Conservation (phyloP, 371 early-diverging fungal genomes). For the Syncephalastrum sp. region DNA sequence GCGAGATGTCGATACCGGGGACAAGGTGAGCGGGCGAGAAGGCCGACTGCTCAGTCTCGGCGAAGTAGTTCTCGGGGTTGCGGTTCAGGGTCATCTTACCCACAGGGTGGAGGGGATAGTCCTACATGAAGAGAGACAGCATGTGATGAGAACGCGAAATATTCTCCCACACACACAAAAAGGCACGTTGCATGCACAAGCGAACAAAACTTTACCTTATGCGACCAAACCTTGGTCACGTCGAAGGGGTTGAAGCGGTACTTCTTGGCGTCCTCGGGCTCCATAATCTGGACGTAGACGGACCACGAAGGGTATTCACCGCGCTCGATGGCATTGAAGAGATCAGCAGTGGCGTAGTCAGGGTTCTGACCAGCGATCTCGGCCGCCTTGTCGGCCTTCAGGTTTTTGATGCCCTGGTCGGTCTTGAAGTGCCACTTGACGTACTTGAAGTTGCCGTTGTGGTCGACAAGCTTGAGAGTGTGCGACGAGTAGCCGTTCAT, state of each 20-base stretch:
- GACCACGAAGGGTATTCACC: slow-evolving; percentile 79
- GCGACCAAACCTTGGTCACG: slow-evolving; percentile 83
- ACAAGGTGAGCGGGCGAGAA: slow-evolving; percentile 74
- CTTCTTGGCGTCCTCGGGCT: slow-evolving; percentile 67
- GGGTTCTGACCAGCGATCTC: slow-evolving; percentile 65
- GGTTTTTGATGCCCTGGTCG: slow-evolving; percentile 77
- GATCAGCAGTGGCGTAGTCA: slow-evolving; percentile 75
- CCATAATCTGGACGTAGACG: slow-evolving; percentile 75
- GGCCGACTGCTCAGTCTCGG: slow-evolving; percentile 81
- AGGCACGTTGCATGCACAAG: not conserved
- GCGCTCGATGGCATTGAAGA: slow-evolving; percentile 70
- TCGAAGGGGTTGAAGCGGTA: slow-evolving; percentile 82
- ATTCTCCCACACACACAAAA: slow-evolving; percentile 2
- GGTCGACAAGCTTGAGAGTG: slow-evolving; percentile 75
- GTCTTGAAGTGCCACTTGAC: slow-evolving; percentile 91
- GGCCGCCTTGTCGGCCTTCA: slow-evolving; percentile 63
- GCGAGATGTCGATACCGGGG: slow-evolving; percentile 71
- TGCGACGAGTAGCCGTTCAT: slow-evolving; percentile 82
- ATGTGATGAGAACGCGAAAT: slow-evolving; percentile 33
- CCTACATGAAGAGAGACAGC: slow-evolving; percentile 13
- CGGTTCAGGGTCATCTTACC: slow-evolving; percentile 74
- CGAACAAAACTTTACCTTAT: slow-evolving; percentile 36
- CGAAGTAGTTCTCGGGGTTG: slow-evolving; percentile 81
- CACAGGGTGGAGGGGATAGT: slow-evolving; percentile 46
- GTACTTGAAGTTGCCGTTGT: slow-evolving; percentile 63